Evolutionary conservation across 1,139 yeast species (phyloP), one percentile per base, ranked within the genome.

Genomic region (Insectozyma bohioensis): DNA sequence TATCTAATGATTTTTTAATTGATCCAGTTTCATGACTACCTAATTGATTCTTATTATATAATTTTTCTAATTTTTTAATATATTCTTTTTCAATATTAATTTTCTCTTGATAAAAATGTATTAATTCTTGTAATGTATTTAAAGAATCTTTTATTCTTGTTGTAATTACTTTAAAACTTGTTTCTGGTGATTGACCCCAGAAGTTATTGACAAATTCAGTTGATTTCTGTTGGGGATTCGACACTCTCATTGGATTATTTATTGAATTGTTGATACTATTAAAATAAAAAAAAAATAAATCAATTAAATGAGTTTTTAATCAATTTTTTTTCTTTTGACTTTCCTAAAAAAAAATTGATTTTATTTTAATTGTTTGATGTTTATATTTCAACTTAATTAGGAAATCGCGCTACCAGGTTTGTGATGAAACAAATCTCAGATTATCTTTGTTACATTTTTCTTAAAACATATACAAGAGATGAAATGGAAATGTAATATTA

Each of bases 31-130:
- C 95, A 36, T 61, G 61, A 3, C 75, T 55, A 0, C 90, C 90
- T 2, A 82, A 53, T 1, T 65, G 51, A 31, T 46, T 33, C 26
- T 67, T 70, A 34, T 63, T 58, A 23, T 85, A 65, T 15, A 87
- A 60, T 17, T 65, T 58, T 25, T 61, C 67, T 42, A 83, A 54
- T 41, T 67, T 69, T 40, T 75, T 71, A 29, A 79, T 63, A 50
- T 85, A 85, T 13, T 87, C 95, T 41, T 78, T 83, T 48, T 87
- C 96, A 24, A 87, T 72, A 6, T 71, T 63, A 2, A 75, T 63
- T 28, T 81, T 54, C 37, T 75, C 78, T 30, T 61, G 60, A 48
- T 72, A 76, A 47, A 66, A 76, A 7, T 59, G 61, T 9, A 66
- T 49, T 20, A 76, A 53, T 26, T 69, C 72, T 22, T 67, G 66